phyloP scores from a whole-genome alignment of 345 rosid species.

The Streptanthus diversifolius region DNA sequence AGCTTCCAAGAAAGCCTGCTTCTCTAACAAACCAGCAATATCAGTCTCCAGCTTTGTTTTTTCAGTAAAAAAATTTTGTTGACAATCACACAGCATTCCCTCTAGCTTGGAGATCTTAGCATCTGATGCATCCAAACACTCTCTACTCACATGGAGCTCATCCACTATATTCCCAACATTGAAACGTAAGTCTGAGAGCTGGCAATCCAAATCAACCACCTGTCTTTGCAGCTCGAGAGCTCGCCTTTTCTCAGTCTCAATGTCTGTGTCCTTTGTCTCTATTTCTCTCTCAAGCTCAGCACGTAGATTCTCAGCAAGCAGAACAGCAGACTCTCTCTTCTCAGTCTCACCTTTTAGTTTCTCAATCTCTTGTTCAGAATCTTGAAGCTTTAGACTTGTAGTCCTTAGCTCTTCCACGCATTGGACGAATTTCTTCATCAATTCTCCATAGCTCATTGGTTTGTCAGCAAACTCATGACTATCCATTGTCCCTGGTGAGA shows the following conservation, averaged over 20 bases:
- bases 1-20: slow-evolving; percentile 37
- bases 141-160: slow-evolving; percentile 39
- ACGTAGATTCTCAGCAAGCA: slow-evolving; percentile 12
- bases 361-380: slow-evolving; percentile 56
- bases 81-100: slow-evolving; percentile 43
- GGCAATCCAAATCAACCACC: slow-evolving; percentile 39
- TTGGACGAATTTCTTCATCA: slow-evolving; percentile 30
- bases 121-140: slow-evolving; percentile 31
- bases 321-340: slow-evolving; percentile 30
- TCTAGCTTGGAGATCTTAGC: slow-evolving; percentile 39
- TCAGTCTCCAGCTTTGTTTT: slow-evolving; percentile 53
- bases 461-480: slow-evolving; percentile 25
- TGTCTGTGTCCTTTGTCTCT: slow-evolving; percentile 26
- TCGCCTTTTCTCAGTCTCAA: slow-evolving; percentile 37
- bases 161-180: slow-evolving; percentile 26
- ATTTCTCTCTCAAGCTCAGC: slow-evolving; percentile 41
- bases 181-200: slow-evolving; percentile 31
- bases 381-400: slow-evolving; percentile 43
- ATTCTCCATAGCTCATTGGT: slow-evolving; percentile 40
- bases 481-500: slow-evolving; percentile 30
- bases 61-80: slow-evolving; percentile 48
- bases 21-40: slow-evolving; percentile 41
- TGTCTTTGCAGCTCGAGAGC: slow-evolving; percentile 33
- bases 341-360: slow-evolving; percentile 45
- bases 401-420: slow-evolving; percentile 50